A percentile compares a stretch with the other conserved stretches of the same genome.
Evolutionary conservation across 345 rosid species (phyloP).

Genomic region (Brassica carinata): DNA sequence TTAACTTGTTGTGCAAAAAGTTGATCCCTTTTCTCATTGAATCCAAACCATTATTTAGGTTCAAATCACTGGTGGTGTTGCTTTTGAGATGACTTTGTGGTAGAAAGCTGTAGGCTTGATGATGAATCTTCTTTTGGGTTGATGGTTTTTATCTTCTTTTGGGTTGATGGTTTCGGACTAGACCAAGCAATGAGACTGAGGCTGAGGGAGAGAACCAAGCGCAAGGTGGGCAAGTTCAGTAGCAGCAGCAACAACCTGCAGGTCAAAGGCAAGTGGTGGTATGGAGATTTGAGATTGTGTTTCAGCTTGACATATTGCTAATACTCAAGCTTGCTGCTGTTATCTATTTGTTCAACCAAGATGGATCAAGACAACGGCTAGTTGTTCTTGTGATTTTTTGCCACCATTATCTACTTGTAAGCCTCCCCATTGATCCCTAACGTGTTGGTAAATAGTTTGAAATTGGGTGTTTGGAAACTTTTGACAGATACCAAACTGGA

Average conservation of each 20-base stretch:
- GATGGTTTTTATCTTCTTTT: neutral
- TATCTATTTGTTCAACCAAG: conserved; percentile 94
- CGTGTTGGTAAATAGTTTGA: neutral
- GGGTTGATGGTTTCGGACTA: conserved; percentile 19
- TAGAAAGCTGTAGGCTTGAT: neutral
- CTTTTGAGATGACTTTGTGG: neutral
- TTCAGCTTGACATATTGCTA: conserved; percentile 88
- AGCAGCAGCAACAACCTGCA: conserved; percentile 62
- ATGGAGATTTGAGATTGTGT: conserved; percentile 88
- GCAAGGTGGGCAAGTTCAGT: conserved; percentile 50
- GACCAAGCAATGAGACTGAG: conserved; percentile 35
- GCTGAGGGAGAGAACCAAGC: conserved; percentile 37
- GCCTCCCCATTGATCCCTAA: conserved; percentile 24
- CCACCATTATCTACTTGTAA: conserved; percentile 88
- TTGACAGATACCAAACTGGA: conserved; percentile 87
- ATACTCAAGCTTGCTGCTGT: conserved; percentile 91
- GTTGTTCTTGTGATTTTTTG: conserved; percentile 82
- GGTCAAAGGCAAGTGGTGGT: conserved; percentile 48
- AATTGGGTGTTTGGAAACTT: conserved; percentile 8
- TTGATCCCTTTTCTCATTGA: conserved; percentile 12
- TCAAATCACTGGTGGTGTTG: neutral
- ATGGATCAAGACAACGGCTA: conserved; percentile 93
- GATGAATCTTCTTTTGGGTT: neutral
- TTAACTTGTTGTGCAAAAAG: neutral
- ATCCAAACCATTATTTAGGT: neutral